Conservation (phyloP, 352 stramenopile species). For the Phytophthora sp. region DNA sequence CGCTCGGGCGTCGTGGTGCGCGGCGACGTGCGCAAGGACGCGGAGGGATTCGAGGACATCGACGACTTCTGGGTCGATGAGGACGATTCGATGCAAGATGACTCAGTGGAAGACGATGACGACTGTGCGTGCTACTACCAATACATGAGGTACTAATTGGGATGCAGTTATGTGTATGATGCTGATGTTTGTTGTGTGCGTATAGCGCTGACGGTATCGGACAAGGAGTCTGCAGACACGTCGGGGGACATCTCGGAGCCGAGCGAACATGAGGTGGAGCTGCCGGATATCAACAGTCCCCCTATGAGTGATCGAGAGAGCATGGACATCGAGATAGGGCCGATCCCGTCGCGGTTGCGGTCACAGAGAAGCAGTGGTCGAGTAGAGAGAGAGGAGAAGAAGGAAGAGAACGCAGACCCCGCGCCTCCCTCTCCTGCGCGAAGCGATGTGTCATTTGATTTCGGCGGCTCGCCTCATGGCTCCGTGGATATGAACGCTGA, state of each 20-base stretch:
- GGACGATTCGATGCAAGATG: conserved; percentile 47
- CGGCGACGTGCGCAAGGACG: conserved; percentile 74
- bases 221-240: conserved; percentile 52
- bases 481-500: conserved; percentile 37
- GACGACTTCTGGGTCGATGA: conserved; percentile 89
- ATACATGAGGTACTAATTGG: too few relatives aligned
- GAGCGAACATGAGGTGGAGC: conserved; percentile 56
- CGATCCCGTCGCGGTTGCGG: conserved; percentile 34
- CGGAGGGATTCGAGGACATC: conserved; percentile 85
- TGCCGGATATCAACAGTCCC: conserved; percentile 43
- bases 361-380: conserved; percentile 30
- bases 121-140: conserved; percentile 27
- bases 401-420: conserved; percentile 8
- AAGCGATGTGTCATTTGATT: conserved; percentile 53
- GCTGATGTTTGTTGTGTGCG: conserved; percentile 16
- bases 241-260: conserved; percentile 50
- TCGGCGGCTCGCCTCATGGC: conserved; percentile 39
- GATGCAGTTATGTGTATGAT: neutral
- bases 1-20: conserved; percentile 65
- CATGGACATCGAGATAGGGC: conserved; percentile 40
- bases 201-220: conserved; percentile 43
- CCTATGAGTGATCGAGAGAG: conserved; percentile 40
- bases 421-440: conserved; percentile 21
- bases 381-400: conserved; percentile 31
- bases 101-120: conserved; percentile 43